Conservation (phyloP, 2,329 filamentous ascomycete genomes). For the Clonostachys rhizophaga region DNA sequence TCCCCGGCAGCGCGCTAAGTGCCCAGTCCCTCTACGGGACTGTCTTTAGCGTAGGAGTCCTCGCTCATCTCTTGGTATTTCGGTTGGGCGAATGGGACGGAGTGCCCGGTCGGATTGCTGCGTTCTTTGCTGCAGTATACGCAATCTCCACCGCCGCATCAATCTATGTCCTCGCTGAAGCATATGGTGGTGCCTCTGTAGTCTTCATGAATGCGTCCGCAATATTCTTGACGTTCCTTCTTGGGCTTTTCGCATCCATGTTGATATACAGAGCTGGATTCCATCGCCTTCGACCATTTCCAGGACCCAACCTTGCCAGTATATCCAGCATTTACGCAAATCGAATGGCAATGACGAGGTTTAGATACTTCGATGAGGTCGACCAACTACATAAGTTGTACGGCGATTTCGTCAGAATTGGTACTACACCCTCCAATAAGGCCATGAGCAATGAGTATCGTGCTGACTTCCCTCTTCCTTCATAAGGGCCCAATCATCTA, state of each 20-base stretch:
- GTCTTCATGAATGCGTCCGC: no score
- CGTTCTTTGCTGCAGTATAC: no score
- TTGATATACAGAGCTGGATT: conserved; percentile 7
- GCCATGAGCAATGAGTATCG: not conserved
- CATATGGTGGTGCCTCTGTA: no score
- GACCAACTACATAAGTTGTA: conserved; percentile 15
- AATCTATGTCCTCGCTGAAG: no score
- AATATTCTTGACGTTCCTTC: not conserved
- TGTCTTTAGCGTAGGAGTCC: no score
- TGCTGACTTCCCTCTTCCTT: not conserved
- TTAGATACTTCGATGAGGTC: conserved; percentile 15
- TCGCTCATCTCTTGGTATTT: no score
- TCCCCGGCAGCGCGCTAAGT: no score
- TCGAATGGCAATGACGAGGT: conserved; percentile 8
- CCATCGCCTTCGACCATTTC: conserved; percentile 9
- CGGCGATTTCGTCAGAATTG: conserved; percentile 18
- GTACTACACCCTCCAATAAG: conserved; percentile 1
- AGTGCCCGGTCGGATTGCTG: no score
- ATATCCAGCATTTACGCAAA: conserved; percentile 13
- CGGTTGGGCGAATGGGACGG: no score
- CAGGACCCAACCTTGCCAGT: conserved; percentile 7
- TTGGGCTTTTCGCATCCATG: conserved; percentile 8
- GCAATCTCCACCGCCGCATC: no score
- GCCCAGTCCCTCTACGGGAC: no score
- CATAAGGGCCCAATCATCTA: conserved; percentile 18